These are phyloP conservation scores for Plantago major DNA, from an alignment of 257 asterid species.

Conservation along the genomic window DNA sequence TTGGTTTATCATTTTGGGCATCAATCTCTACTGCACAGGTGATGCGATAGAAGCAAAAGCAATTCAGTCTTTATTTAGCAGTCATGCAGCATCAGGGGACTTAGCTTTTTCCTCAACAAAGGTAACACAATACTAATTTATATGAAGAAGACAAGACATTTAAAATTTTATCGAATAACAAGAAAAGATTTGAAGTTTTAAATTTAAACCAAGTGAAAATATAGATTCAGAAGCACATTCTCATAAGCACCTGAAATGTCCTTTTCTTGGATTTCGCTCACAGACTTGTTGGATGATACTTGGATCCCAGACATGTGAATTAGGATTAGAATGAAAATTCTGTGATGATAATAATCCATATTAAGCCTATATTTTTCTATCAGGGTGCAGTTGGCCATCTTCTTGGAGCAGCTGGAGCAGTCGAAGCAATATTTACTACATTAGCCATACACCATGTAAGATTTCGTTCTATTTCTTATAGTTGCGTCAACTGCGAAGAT, in stretches of 20 bases:
- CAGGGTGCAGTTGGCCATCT: constrained; percentile 97
- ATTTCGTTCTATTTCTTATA: not conserved
- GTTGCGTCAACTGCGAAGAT: not conserved
- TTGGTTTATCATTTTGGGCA: not conserved
- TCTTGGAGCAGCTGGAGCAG: constrained; percentile 98
- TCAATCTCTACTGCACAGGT: constrained; percentile 43
- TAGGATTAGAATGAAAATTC: not conserved
- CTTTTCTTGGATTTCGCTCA: no score
- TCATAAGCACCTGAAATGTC: no score
- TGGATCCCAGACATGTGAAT: no score
- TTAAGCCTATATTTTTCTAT: constrained; percentile 5
- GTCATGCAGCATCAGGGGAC: constrained; percentile 61
- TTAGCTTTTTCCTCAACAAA: constrained; percentile 88
- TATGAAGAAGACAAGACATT: no score
- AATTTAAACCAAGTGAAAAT: no score
- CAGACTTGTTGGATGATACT: no score
- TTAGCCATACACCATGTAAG: constrained; percentile 81
- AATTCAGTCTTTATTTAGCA: constrained; percentile 56
- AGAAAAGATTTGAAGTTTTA: not conserved
- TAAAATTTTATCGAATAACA: not conserved
- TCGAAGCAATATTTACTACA: constrained; percentile 76
- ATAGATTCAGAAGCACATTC: no score
- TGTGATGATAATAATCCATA: not conserved
- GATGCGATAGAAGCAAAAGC: constrained; percentile 91
- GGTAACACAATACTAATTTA: no score